Evolutionary conservation across 805 yeast genomes (phyloP), one percentile per base, ranked within the genome.

Genomic region (Torulaspora quercuum): DNA sequence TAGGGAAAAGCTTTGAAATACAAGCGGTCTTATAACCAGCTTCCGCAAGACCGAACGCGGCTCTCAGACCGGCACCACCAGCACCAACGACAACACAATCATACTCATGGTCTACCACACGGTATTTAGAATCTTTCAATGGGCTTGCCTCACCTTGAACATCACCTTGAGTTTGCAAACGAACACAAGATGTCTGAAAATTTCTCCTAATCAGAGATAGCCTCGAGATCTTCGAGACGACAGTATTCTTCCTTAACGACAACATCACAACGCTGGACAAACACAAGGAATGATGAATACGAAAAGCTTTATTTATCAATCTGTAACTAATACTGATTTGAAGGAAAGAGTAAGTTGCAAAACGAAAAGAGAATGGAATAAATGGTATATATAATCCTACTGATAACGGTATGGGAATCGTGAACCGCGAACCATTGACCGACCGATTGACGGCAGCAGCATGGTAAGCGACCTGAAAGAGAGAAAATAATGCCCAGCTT

Each of bases 61-160:
- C 98, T 70, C 98, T 81, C 44, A 90, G 72, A 61, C 98, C 98
- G 33, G 98, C 98, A 64, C 98, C 98, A 59, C 98, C 98, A 40
- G 98, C 98, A 59, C 98, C 98, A 37, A 90, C 88, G 42, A 90
- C 97, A 33, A 90, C 79, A 73, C 96, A 88, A 71, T 90, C 98
- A 68, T 92, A 90, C 66, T 92, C 97, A 66, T 90, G 98, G 68
- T 90, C 97, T 50, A 90, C 81, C 47, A 90, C 81, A 59, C 87
- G 92, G 67, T 92, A 90, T 59, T 88, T 85, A 11, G 42, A 39
- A n/a, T 35, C 38, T 6, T 31, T 26, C 7, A 42, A 26, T 13
- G 41, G 66, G 23, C 30, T 61, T 14, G 82, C 67, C 48, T 71
- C 71, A 49, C 76, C 76, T 39, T 64, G 55, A 30, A 71, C 58